These are phyloP conservation scores for Eragrostis curvula DNA, from an alignment of 176 grass and related monocot genomes.

Conservation along the genomic window DNA sequence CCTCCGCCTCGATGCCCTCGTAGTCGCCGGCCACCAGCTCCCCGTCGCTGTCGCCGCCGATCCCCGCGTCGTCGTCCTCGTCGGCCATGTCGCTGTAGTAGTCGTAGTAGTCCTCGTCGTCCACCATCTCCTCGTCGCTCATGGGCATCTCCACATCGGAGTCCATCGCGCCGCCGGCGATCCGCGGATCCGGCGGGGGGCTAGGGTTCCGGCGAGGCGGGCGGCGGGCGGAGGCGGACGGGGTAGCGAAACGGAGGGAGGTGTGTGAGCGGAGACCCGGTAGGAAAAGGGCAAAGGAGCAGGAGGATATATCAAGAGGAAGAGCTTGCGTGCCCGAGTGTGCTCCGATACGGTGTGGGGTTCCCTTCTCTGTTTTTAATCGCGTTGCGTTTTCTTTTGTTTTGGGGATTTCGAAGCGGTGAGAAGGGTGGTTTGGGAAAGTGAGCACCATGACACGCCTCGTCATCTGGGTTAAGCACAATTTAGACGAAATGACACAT, in stretches of 20 bases:
- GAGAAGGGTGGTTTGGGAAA: neutral
- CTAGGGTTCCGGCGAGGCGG: conserved; percentile 52
- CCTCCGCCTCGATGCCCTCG: conserved; percentile 68
- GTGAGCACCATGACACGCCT: neutral
- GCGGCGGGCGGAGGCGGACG: neutral
- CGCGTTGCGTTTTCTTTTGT: conserved; percentile 1
- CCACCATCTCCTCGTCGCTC: conserved; percentile 68
- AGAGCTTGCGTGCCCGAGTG: conserved; percentile 41
- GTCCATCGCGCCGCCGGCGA: conserved; percentile 53
- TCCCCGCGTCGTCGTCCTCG: conserved; percentile 29
- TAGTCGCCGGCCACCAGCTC: conserved; percentile 51
- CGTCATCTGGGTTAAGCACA: neutral
- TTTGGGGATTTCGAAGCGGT: neutral
- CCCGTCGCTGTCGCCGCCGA: conserved; percentile 7
- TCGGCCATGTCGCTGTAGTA: conserved; percentile 61
- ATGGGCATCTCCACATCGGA: conserved; percentile 76
- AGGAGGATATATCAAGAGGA: neutral
- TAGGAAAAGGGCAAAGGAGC: too few species aligned
- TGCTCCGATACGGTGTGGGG: neutral
- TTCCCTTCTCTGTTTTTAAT: neutral
- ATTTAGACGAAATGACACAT: neutral
- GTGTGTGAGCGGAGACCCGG: neutral
- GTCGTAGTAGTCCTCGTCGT: conserved; percentile 70
- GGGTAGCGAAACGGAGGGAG: neutral
- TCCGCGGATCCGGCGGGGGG: neutral